Base-by-base conservation (phyloP, 345 rosid species). In the Salix koriyanagi region DNA sequence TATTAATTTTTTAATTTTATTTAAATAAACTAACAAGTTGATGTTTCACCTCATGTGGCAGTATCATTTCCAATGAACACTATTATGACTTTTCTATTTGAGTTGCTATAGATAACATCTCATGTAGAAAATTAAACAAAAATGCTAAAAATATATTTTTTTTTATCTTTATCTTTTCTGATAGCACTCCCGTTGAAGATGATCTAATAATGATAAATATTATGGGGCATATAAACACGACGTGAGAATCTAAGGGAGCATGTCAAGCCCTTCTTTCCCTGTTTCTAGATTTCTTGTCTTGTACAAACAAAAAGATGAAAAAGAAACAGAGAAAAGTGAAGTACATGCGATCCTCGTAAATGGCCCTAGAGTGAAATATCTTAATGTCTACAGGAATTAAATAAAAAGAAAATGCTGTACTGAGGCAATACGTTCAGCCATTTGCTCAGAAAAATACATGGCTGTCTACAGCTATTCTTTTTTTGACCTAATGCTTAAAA, bases 401-500 rank as follows among this genome's bases (percentile, higher is more conserved):
- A 70, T 46, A 23, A 11, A 44, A 10, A 67, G 10, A 42, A 61
- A 39, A 56, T 21, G 32, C 3, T 6, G 26, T 2, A 5, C 15
- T 41, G 4, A 13, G 19, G 34, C 48, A n/a, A 36, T 3, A 2
- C 23, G 25, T n/a, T 72, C 76, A 61, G 62, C 28, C 68, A 26
- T 32, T 7, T 14, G 10, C 18, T 18, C 26, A 46, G 6, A 34
- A 23, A 60, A 41, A 37, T 34, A 41, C 61, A 56, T 9, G 18
- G 28, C 14, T 15, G 2, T 2, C 14, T 14, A 34, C 32, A 6
- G 14, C 42, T 65, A 50, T 65, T 52, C 15, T 64, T 41, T 54
- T 71, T 50, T 41, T 41, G 72, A 52, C 46, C 48, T 7, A 46
- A 36, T 54, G 58, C 71, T 52, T 39, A 78, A 71, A 72, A n/a